Conservation (phyloP, 2,329 filamentous ascomycete genomes). For the Passalora sequoiae region DNA sequence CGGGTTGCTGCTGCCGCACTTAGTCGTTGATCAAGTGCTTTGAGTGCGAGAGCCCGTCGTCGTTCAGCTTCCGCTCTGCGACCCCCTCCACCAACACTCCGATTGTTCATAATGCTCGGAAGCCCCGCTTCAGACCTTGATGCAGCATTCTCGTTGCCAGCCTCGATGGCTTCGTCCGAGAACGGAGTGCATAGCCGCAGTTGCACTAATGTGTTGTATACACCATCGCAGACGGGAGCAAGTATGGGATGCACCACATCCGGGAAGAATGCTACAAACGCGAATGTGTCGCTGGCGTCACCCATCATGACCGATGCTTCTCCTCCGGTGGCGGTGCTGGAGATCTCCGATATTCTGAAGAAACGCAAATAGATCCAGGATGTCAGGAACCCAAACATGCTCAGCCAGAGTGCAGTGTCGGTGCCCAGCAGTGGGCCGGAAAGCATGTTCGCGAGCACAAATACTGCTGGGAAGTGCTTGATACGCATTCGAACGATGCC, state of each 20-base stretch:
- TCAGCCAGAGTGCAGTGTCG: constrained; percentile 73
- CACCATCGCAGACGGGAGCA: constrained; percentile 63
- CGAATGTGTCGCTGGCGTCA: constrained; percentile 93
- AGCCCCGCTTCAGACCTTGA: constrained; percentile 58
- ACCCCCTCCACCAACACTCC: constrained; percentile 40
- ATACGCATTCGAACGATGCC: constrained; percentile 86
- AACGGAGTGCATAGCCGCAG: constrained; percentile 80
- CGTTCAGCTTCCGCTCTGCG: constrained; percentile 79
- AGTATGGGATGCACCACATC: constrained; percentile 74
- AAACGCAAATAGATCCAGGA: constrained; percentile 97
- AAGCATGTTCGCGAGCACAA: constrained; percentile 63
- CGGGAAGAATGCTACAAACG: constrained; percentile 93
- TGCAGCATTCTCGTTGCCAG: constrained; percentile 65
- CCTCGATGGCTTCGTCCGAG: constrained; percentile 70
- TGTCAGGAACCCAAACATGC: constrained; percentile 73
- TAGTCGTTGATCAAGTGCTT: constrained; percentile 84
- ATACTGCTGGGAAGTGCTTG: constrained; percentile 72
- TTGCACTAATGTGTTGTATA: constrained; percentile 71
- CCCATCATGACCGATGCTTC: constrained; percentile 61
- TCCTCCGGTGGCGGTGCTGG: constrained; percentile 45
- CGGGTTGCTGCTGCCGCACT: constrained; percentile 63
- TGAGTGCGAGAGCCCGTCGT: constrained; percentile 79
- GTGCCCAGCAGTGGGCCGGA: constrained; percentile 60
- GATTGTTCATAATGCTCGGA: constrained; percentile 53
- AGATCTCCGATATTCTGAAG: constrained; percentile 64